Base-by-base conservation (phyloP, 331 rosid species). In the Ulmus americana region DNA sequence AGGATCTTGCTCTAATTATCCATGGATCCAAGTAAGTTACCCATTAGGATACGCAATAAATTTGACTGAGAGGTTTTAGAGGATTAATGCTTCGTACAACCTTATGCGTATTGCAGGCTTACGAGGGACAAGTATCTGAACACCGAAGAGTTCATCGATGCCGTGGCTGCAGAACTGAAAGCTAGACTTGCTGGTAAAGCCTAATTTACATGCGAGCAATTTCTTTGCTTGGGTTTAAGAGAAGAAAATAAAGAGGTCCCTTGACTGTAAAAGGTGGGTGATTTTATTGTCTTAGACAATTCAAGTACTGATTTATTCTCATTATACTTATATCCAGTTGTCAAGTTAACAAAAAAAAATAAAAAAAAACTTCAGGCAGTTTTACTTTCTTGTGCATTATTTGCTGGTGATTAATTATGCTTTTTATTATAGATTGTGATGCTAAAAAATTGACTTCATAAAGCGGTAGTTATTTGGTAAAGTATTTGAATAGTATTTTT, bases 91-190 rank as follows among this genome's bases (percentile, higher is more conserved):
- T 39, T 61, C 76, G 65, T 45, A 10, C 45, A 3, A 16, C 59
- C 59, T 10, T 61, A 15, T 70, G 67, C 69, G 28, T 65, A 59
- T 35, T 78, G 72, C 70, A 94, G 98, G 83, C 84, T 89, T 75
- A 64, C 84, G n/a, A 84, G 99, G 84, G 81, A 85, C 43, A 85
- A 94, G 0, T 94, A 94, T 73, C 78, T 94, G 84, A 94, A 82
- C 75, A 94, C 99, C 0, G 91, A 87, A 75, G 99, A 94, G 64
- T 94, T 94, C 87, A 85, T 94, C 16, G 99, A 94, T 66, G 95
- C 95, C 18, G 99, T 94, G 69, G 97, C 97, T 0, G 80, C 60
- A 3, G 89, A 87, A 28, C 91, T 94, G 54, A 83, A 52, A 75
- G 72, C 77, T 35, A 85, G 63, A 62, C 85, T 94, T 72, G 73